phyloP scores from a whole-genome alignment of 2,329 filamentous ascomycete species.

The Chaetoscypha palmicola region DNA sequence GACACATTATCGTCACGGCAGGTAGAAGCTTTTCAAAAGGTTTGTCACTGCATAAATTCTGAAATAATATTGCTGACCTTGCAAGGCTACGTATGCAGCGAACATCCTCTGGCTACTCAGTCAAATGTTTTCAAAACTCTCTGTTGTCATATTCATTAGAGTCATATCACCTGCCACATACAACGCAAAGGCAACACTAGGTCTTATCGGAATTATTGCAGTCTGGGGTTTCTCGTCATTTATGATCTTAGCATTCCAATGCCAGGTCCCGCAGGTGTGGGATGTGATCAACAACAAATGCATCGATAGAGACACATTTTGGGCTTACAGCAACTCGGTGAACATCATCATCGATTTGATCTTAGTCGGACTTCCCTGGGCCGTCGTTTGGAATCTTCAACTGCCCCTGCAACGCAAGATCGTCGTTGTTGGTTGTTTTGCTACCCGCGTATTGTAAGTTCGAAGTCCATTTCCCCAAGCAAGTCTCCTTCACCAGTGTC shows the following conservation, averaged over 20 bases:
- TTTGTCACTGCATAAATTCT: too few relatives aligned
- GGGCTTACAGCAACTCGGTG: conserved; percentile 42
- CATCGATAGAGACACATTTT: conserved; percentile 29
- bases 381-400: conserved; percentile 40
- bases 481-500: too few relatives aligned
- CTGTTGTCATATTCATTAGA: conserved; percentile 18
- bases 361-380: conserved; percentile 38
- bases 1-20: conserved; percentile 1
- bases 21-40: conserved; percentile 13
- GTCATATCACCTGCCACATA: conserved; percentile 12
- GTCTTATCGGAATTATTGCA: conserved; percentile 6
- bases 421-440: conserved; percentile 9
- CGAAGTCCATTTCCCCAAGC: too few relatives aligned
- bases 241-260: conserved; percentile 20
- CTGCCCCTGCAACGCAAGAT: conserved; percentile 31
- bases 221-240: conserved; percentile 18
- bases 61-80: too few relatives aligned
- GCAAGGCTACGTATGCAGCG: conserved; percentile 4
- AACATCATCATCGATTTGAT: conserved; percentile 41
- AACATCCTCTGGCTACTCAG: conserved; percentile 3
- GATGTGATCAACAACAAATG: conserved; percentile 15
- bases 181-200: conserved; percentile 11
- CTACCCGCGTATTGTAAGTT: conserved; percentile 30
- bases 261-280: conserved; percentile 21
- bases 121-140: conserved; percentile 19